phyloP scores from a whole-genome alignment of 495 filamentous ascomycete species.

The Clohesyomyces aquaticus region DNA sequence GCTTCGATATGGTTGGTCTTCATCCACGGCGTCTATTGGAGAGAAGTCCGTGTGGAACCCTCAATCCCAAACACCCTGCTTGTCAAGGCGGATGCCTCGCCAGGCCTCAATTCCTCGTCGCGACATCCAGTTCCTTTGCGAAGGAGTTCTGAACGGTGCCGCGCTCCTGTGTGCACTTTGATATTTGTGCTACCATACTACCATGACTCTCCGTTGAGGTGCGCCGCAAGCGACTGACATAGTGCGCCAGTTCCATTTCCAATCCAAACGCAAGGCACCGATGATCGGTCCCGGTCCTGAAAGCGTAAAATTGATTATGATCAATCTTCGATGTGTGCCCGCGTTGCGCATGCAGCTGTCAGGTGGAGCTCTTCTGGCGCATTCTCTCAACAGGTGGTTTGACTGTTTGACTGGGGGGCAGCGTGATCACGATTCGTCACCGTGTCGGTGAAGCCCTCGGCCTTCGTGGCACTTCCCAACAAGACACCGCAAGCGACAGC shows the following conservation, averaged over 20 bases:
- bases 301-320: too few relatives aligned
- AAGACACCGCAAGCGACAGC: constrained; percentile 27
- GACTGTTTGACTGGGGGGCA: constrained; percentile 20
- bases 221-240: too few relatives aligned
- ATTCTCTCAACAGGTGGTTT: constrained; percentile 2
- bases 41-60: constrained; percentile 30
- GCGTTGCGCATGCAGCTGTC: constrained; percentile 12
- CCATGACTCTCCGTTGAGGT: background rate
- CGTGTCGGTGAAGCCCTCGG: constrained; percentile 34
- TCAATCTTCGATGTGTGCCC: background rate
- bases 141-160: background rate
- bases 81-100: background rate
- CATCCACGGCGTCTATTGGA: constrained; percentile 34
- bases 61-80: constrained; percentile 23
- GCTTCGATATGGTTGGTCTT: constrained; percentile 32
- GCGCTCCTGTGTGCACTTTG: background rate
- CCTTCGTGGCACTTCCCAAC: constrained; percentile 10
- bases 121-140: background rate
- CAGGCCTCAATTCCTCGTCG: background rate
- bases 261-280: too few relatives aligned
- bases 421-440: constrained; percentile 18
- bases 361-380: constrained; percentile 10
- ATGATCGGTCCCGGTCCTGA: too few relatives aligned
- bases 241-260: too few relatives aligned
- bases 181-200: background rate